phyloP scores from a whole-genome alignment of 768 basidiomycete species.

The Mrakia blollopis region DNA sequence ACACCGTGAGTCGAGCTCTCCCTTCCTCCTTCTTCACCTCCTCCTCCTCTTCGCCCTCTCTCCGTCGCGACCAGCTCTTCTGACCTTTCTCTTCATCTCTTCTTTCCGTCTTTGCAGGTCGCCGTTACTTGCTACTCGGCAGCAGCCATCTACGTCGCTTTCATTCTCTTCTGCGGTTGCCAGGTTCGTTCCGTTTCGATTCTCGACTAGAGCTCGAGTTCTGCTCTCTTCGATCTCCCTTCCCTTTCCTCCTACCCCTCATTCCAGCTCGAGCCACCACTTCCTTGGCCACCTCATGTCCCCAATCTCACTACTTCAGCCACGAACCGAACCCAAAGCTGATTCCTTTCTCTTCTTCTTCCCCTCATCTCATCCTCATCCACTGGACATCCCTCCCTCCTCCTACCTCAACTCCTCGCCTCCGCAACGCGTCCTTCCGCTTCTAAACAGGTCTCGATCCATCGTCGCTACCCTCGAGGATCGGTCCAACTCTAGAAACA shows the following conservation, averaged over 20 bases:
- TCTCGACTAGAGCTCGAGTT: neutral
- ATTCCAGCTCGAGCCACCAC: neutral
- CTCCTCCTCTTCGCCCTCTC: neutral
- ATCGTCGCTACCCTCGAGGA: conserved; percentile 18
- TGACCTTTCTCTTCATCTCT: neutral
- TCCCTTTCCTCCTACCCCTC: neutral
- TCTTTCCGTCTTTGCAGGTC: conserved; percentile 22
- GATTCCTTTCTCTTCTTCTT: neutral
- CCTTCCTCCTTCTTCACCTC: neutral
- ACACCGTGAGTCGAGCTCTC: conserved; percentile 34
- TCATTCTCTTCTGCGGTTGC: conserved; percentile 45
- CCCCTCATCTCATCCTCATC: neutral
- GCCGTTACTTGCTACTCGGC: conserved; percentile 46
- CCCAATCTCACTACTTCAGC: neutral
- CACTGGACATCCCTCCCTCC: neutral
- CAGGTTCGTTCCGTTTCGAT: conserved; percentile 38
- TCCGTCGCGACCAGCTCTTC: neutral
- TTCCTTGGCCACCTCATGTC: neutral
- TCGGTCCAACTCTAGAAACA: conserved; percentile 1
- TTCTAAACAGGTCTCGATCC: neutral
- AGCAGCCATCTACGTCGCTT: conserved; percentile 45
- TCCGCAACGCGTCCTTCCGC: neutral
- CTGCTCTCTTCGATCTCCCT: neutral
- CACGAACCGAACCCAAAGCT: neutral
- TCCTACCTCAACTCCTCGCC: neutral